Conservation (phyloP, 495 filamentous ascomycete species). For the Sordaria brevicollis region DNA sequence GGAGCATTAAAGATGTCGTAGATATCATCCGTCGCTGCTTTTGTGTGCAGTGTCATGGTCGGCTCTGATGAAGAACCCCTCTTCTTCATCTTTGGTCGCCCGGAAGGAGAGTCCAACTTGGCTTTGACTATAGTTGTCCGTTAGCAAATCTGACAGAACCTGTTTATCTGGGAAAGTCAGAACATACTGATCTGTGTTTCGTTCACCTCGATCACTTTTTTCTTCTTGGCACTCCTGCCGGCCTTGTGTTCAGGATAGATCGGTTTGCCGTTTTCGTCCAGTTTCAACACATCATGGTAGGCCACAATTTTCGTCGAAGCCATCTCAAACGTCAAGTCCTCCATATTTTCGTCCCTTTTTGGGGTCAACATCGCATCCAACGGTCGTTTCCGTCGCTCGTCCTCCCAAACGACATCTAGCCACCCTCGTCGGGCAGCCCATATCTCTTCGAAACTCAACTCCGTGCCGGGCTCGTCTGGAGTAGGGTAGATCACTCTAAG, state of each 20-base stretch:
- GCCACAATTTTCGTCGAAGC: conserved; percentile 33
- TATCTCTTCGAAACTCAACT: conserved; percentile 85
- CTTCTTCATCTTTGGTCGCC: conserved; percentile 68
- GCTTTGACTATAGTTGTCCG: conserved; percentile 58
- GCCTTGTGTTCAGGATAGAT: conserved; percentile 23
- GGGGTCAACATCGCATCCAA: background rate
- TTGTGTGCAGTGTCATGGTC: conserved; percentile 95
- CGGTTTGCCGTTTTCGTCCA: conserved; percentile 43
- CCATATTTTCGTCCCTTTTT: conserved; percentile 9
- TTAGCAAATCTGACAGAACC: conserved; percentile 2
- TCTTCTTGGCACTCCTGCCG: conserved; percentile 34
- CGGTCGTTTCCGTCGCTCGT: conserved; percentile 21
- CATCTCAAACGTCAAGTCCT: conserved; percentile 9
- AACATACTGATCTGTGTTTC: conserved; percentile 76
- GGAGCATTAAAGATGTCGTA: conserved; percentile 95
- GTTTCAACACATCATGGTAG: conserved; percentile 30
- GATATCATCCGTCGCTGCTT: conserved; percentile 91
- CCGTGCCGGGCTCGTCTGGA: conserved; percentile 51
- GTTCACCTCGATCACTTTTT: conserved; percentile 67
- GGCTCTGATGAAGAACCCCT: conserved; percentile 50
- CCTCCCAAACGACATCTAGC: conserved; percentile 61
- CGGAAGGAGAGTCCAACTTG: conserved; percentile 78
- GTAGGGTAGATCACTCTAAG: conserved; percentile 76
- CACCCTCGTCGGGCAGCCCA: conserved; percentile 71
- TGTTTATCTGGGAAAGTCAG: background rate